Evolutionary conservation across 1,284 basidiomycete species (phyloP), one percentile per base, ranked within the genome.

Genomic region (Sparassis latifolia): DNA sequence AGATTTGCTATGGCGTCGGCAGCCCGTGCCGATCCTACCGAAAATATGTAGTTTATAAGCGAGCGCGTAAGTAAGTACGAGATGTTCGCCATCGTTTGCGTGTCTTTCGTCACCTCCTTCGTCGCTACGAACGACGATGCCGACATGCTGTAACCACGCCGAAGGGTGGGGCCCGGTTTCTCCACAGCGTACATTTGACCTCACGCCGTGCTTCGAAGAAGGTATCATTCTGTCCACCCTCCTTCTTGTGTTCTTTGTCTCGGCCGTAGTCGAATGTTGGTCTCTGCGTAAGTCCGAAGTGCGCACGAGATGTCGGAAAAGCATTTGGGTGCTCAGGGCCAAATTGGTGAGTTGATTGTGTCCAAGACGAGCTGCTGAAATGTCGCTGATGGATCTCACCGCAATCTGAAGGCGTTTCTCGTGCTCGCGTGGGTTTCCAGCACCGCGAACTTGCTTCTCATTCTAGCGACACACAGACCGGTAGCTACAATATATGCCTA

Each of bases 121-220:
- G 31, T 43, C 47, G 33, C 53, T 52, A 52, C 55, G 52, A 52
- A 49, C 55, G 51, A 53, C 48, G 29, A 47, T 48, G 42, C 42
- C 55, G 48, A 62, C 62, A 52, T 82, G 80, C 60, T 71, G 63
- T 47, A 72, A 78, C 58, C 55, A 59, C 49, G 47, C 54, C 10
- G 84, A 88, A 58, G 84, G 88, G 48, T 90, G 87, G 81, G 70
- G 69, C 1, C 72, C 77, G 10, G 68, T 82, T 41, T 92, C 89
- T 5, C 65, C 59, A 5, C 56, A 69, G 0, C 78, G 89, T 50
- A 72, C 79, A 30, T 89, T 93, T 61, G 93, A 97, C 68, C 63
- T 89, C 10, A 89, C 92, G 1, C 78, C 82, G 5, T 97, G 94
- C 67, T 92, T 90, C 59, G 88, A 95, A 62, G 84, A 89, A 56